phyloP scores from a whole-genome alignment of 2,329 filamentous ascomycete species.

The Neonectria coccinea region DNA sequence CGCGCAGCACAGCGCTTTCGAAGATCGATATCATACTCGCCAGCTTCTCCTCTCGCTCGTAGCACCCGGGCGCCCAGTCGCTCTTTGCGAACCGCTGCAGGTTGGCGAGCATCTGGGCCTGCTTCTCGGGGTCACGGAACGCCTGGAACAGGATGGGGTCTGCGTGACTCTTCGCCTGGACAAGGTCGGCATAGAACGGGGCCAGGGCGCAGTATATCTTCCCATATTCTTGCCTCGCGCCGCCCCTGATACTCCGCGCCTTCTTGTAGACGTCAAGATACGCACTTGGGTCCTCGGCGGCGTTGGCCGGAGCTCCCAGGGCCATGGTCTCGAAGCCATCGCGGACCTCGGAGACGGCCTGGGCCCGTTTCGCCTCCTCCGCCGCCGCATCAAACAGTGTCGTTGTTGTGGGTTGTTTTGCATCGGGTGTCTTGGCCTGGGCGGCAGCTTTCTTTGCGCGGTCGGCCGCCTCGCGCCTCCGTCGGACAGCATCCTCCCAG shows the following conservation, averaged over 20 bases:
- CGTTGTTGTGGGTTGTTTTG: slow-evolving; percentile 46
- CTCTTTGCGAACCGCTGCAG: slow-evolving; percentile 81
- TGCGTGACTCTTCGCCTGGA: slow-evolving; percentile 75
- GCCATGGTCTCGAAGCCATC: slow-evolving; percentile 87
- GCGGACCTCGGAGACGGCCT: slow-evolving; percentile 48
- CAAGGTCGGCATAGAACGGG: slow-evolving; percentile 89
- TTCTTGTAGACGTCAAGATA: slow-evolving; percentile 77
- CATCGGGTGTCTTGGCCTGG: slow-evolving; percentile 32
- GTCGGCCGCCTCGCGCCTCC: slow-evolving; percentile 67
- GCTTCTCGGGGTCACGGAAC: slow-evolving; percentile 88
- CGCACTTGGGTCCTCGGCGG: slow-evolving; percentile 69
- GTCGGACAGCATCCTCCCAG: slow-evolving; percentile 77
- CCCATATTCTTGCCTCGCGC: slow-evolving; percentile 89
- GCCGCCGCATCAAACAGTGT: slow-evolving; percentile 80
- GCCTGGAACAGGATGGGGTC: slow-evolving; percentile 88
- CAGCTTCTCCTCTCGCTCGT: slow-evolving; percentile 77
- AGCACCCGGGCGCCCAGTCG: slow-evolving; percentile 82
- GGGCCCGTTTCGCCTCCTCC: slow-evolving; percentile 71
- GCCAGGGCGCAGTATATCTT: slow-evolving; percentile 89
- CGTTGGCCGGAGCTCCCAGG: slow-evolving; percentile 61
- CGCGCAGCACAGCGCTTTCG: slow-evolving; percentile 87
- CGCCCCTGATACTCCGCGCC: slow-evolving; percentile 82
- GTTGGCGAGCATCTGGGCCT: slow-evolving; percentile 89
- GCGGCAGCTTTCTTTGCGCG: slow-evolving; percentile 39
- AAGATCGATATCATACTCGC: slow-evolving; percentile 83